Base-by-base conservation (phyloP, 257 asterid genomes). In the Fraxinus anomala region DNA sequence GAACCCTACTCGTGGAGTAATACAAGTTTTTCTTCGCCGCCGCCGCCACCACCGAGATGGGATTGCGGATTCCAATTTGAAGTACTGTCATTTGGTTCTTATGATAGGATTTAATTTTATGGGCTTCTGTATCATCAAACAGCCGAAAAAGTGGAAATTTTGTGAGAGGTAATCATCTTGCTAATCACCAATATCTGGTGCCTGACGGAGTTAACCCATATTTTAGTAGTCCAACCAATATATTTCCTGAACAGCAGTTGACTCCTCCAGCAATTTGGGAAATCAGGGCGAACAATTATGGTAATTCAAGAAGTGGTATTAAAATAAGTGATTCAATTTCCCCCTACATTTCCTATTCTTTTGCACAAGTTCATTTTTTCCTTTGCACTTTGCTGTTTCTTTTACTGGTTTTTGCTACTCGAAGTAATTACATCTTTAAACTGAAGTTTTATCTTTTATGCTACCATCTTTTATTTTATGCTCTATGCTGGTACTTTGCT, bases 1-100 rank as follows among this genome's bases (percentile, higher is more conserved):
- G 98, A 95, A 79, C 98, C 98, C 34, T 92, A 92, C 83, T 93
- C 97, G 99, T 88, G 92, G 68, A 93, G 94, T n/a, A 96, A 96
- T 82, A 79, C 97, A 1, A 96, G 97, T 85, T 96, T 88, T 88
- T 90, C 4, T 26, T 26, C 28, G 31, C 31, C 31, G 31, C 31
- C 1, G 31, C 31, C 31, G 31, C 31, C 96, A 9, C 98, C 93
- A 10, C 82, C 97, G 3, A 7, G 42, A 37, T 37, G 42, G 42
- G 42, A 92, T 81, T 88, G 89, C 36, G 93, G 88, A 23, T 88
- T 90, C 79, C 98, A 92, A 76, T 85, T 96, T 19, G 99, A 96
- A 80, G 86, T 92, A 1, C 69, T 85, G 10, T 92, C 99, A 21
- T 91, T 90, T 82, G 92, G 93, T 73, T 96, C 97, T 61, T 89